Conservation (phyloP, 2,329 filamentous ascomycete species). For the Calonectria leucothoes region DNA sequence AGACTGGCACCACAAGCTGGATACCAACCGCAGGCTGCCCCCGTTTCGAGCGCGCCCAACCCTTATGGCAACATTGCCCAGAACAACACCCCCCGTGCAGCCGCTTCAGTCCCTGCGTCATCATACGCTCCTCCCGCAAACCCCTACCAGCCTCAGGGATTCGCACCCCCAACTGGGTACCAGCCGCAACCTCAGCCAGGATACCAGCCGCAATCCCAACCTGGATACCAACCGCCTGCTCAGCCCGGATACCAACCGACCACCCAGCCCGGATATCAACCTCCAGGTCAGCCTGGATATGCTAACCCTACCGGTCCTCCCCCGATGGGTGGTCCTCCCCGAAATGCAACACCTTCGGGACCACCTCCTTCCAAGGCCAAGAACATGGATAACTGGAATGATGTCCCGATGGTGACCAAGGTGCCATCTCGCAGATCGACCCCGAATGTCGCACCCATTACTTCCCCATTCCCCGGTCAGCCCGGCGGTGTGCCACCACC, state of each 20-base stretch:
- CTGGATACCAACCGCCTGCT: constrained; percentile 55
- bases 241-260: constrained; percentile 57
- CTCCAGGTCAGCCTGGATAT: constrained; percentile 49
- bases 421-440: constrained; percentile 75
- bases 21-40: constrained; percentile 60
- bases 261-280: constrained; percentile 52
- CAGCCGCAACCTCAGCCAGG: constrained; percentile 54
- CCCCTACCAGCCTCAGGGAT: constrained; percentile 47
- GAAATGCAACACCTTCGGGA: constrained; percentile 74
- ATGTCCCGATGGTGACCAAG: constrained; percentile 88
- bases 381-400: constrained; percentile 90
- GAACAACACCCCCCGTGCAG: constrained; percentile 36
- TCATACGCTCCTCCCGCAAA: constrained; percentile 53
- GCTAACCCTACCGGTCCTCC: constrained; percentile 47
- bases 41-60: constrained; percentile 42
- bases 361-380: constrained; percentile 77
- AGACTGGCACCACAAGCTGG: constrained; percentile 55
- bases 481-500: constrained; percentile 69
- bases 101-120: constrained; percentile 40
- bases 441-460: constrained; percentile 75
- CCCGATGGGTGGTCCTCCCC: constrained; percentile 55
- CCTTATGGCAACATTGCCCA: constrained; percentile 57
- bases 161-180: constrained; percentile 46
- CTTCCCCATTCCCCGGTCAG: constrained; percentile 81
- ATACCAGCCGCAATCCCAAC: constrained; percentile 61